Base-by-base conservation (phyloP, 139 green algal species). In the Parachlorella kessleri region DNA sequence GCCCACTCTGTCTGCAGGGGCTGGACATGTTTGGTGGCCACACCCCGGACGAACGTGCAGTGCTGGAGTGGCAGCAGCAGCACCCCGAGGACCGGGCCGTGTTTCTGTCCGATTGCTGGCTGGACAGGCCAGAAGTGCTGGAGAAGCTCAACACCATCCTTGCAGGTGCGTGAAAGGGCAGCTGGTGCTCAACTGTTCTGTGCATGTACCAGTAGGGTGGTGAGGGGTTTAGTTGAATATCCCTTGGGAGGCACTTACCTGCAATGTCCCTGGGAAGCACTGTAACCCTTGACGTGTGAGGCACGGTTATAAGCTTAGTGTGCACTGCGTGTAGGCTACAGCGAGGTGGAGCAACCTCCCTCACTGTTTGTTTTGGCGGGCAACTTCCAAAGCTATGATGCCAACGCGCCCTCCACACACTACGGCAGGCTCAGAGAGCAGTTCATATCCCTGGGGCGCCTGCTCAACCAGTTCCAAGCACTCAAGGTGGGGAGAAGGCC, bases 361-460 rank as follows among this genome's bases (percentile, higher is more conserved):
- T 74, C 80, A 0, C 76, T 95, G 63, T 94, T 98, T 75, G 87
- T 97, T 30, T 81, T 98, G 24, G 94, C 97, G 84, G 95, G 95
- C 40, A 92, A 94, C 84, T 98, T 98, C 84, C 91, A 91, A 54
- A 94, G 89, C 21, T 53, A 75, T 28, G 74, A 82, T 66, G 79
- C 76, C 37, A 76, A 68, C 42, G 71, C 65, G 24, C 65, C 38
- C 42, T 66, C 59, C 42, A 76, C 85, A 3, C 80, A 87, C 73
- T 93, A 87, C 26, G 28, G 67, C 28, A 71, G 75, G 0, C 73
- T 95, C 54, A 63, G 80, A 35, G 87, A 91, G 10, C 80, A 90
- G 10, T 98, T 98, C 70, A 75, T 79, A 0, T 48, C 82, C 53
- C 90, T 98, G 65, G 94, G 88, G 1, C 36, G 72, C 14, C 55